These are phyloP conservation scores for Chamaecyparis obtusa DNA, from an alignment of 75 land plant genomes.

Conservation along the genomic window DNA sequence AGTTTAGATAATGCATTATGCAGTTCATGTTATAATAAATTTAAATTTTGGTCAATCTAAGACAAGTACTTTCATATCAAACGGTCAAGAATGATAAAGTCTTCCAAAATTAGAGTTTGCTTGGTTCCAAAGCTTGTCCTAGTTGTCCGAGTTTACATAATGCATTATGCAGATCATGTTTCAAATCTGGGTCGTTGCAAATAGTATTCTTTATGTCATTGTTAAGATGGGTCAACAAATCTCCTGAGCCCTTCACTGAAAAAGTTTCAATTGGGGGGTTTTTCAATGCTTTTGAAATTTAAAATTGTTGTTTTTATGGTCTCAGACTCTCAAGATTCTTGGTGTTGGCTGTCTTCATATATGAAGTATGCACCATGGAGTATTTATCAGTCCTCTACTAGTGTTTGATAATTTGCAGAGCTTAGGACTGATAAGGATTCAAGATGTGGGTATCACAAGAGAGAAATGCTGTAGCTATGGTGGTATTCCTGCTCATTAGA, in stretches of 20 bases:
- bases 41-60: background rate
- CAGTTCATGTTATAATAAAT: too few species aligned
- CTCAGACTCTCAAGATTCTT: background rate
- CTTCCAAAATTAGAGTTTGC: too few species aligned
- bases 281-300: background rate
- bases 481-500: background rate
- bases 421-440: background rate
- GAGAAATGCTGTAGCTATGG: background rate
- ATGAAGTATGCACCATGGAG: background rate
- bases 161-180: too few species aligned
- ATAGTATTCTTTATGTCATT: background rate
- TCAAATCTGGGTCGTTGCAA: background rate
- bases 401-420: background rate
- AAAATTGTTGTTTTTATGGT: background rate
- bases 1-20: too few species aligned
- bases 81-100: too few species aligned
- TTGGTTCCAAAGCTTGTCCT: too few species aligned
- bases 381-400: background rate
- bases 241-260: background rate
- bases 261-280: background rate
- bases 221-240: background rate
- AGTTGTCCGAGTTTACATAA: too few species aligned
- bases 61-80: too few species aligned
- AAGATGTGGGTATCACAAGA: background rate
- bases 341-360: background rate